phyloP scores from a whole-genome alignment of 1,284 basidiomycete genomes.

The Hypsizygus ulmarius region DNA sequence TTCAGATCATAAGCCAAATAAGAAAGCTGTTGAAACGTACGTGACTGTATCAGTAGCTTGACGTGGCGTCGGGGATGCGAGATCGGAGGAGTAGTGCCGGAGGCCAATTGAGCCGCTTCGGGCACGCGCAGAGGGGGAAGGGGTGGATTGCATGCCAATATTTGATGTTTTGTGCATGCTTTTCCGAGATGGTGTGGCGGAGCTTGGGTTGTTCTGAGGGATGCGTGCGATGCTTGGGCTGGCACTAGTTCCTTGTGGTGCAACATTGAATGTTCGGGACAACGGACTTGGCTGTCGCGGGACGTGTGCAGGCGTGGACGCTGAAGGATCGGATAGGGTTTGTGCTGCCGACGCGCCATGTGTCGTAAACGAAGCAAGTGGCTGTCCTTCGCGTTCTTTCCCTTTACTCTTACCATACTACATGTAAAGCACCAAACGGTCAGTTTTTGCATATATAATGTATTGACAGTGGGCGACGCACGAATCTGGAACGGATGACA shows the following conservation, averaged over 20 bases:
- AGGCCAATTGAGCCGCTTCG: constrained; percentile 7
- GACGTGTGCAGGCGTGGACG: constrained; percentile 22
- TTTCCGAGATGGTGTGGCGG: constrained; percentile 11
- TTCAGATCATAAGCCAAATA: constrained; percentile 4
- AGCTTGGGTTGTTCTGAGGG: constrained; percentile 11
- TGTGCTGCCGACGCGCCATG: constrained; percentile 38
- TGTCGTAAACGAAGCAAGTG: constrained; percentile 35
- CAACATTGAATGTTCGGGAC: constrained; percentile 20
- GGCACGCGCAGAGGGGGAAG: constrained; percentile 24
- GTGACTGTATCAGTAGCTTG: constrained; percentile 62
- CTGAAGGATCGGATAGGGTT: constrained; percentile 30
- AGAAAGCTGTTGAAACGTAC: constrained; percentile 41
- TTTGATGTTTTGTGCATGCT: constrained; percentile 18
- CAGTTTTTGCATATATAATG: constrained; percentile 19
- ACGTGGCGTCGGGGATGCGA: constrained; percentile 25
- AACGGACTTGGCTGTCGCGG: constrained; percentile 30
- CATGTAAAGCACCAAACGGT: constrained; percentile 9
- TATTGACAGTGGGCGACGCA: constrained; percentile 37
- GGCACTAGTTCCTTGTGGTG: constrained; percentile 9
- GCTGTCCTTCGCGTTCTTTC: constrained; percentile 51
- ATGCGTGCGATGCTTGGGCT: constrained; percentile 18
- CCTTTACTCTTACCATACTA: constrained; percentile 69
- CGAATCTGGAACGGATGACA: constrained; percentile 72
- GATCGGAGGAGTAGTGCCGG: constrained; percentile 21
- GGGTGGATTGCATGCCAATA: constrained; percentile 15